Evolutionary conservation across 768 basidiomycete genomes (phyloP).

Genomic region (Russula vinacea): DNA sequence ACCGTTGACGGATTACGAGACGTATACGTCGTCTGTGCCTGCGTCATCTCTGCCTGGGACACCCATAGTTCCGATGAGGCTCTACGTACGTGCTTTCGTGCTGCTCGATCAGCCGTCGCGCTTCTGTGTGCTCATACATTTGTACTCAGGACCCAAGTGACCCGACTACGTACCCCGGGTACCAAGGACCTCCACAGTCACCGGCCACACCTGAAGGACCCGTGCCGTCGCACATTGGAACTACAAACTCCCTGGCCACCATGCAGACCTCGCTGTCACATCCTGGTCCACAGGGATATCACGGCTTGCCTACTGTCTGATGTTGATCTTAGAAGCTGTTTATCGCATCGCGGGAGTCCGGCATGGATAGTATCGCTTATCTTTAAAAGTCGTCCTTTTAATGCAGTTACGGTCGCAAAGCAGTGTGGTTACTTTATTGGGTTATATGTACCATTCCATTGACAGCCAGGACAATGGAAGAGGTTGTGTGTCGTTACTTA

Average conservation of each 20-base stretch:
- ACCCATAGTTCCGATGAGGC: constrained; percentile 1
- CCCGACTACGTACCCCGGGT: constrained; percentile 12
- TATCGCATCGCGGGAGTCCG: not conserved
- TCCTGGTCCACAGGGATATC: not conserved
- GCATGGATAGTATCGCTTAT: not conserved
- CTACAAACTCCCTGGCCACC: not conserved
- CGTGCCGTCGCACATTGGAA: not conserved
- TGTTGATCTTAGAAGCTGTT: not conserved
- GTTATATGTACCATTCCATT: not conserved
- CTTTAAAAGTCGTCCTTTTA: not conserved
- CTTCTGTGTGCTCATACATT: no score
- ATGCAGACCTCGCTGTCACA: not conserved
- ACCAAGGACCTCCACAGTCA: not conserved
- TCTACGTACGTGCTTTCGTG: constrained; percentile 14
- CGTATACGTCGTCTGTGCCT: not conserved
- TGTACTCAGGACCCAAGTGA: constrained; percentile 16
- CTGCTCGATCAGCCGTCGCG: not conserved
- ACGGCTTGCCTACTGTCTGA: constrained; percentile 5
- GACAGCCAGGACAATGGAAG: not conserved
- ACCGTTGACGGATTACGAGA: not conserved
- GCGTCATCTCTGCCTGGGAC: not conserved
- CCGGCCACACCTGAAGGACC: not conserved
- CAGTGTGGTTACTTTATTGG: not conserved
- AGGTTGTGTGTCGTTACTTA: not conserved
- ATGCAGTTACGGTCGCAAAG: not conserved